Evolutionary conservation across 768 basidiomycete species (phyloP), one percentile per base, ranked within the genome.

Genomic region (Amanita jacksonii): DNA sequence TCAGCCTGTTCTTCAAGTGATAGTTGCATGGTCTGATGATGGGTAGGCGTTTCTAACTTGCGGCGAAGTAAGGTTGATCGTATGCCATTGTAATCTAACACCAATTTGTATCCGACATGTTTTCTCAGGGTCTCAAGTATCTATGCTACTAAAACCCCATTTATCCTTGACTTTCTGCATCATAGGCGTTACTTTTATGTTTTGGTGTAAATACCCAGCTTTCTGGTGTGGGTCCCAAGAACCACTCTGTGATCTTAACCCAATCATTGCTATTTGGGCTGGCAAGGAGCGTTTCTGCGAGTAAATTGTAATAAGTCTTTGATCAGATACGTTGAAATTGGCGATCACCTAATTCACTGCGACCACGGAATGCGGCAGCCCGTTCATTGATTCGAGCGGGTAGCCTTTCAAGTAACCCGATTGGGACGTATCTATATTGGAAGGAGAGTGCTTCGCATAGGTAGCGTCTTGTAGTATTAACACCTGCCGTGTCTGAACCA

Each of bases 201-300:
- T 96, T 98, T 1, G 93, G 91, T 10, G 77, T 79, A 62, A 96
- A 98, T 5, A 66, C 64, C 81, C 88, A 94, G 3, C 74, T 67
- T 48, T 86, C 85, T 1, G 89, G 92, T 1, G 78, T 75, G 45
- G 83, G 83, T 1, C 93, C 94, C 19, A 97, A 65, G 65, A 96
- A 96, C 85, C 94, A 92, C 63, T 93, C 89, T 1, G 86, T 85
- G 36, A 99, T 80, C 65, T 80, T 87, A 32, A 93, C 85, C 92
- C 92, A 94, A 56, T 93, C 88, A 30, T 70, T 66, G 56, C 85
- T 82, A 55, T 87, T 74, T 2, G 72, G 69, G 53, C 87, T 90
- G 3, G 88, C 79, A 4, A 94, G 68, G 5, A 94, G 66, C 0
- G 87, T 89, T 70, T 93, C 89, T 91, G 51, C 18, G 47, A n/a